Evolutionary conservation across 192 early-diverging fungal species (phyloP), one percentile per base, ranked within the genome.

Genomic region (Thoreauomyces humboldtii): DNA sequence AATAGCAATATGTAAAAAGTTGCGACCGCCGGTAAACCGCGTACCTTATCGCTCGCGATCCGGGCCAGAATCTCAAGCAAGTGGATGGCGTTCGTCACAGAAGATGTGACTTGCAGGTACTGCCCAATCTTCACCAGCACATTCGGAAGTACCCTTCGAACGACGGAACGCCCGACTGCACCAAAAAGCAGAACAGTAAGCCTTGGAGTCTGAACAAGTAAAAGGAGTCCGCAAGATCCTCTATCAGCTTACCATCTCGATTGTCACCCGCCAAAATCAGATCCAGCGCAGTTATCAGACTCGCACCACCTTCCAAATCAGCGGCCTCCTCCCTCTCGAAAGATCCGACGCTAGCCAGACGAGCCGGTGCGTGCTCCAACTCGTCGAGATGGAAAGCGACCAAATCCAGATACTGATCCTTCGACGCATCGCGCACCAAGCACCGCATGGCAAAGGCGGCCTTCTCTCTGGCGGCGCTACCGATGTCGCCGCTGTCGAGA

Each of bases 41-140:
- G 2, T 19, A 58, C 31, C 53, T 62, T 69, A 35, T 69, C 67
- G 29, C 42, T 35, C 4, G 31, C 35, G 0, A 42, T 3, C 2
- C 28, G n/a, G 1, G 58, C 44, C 14, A 69, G 34, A 37, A 69
- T 19, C 15, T 34, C 48, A 15, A 69, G 51, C 11, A 61, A 43
- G 19, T 52, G 59, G 9, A 53, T n/a, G 15, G 28, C 36, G 29
- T 22, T n/a, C 11, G 25, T 34, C 6, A 62, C 5, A 19, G 58
- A 52, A 1, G 48, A 46, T 9, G 67, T 62, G 48, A 43, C 43
- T 27, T 54, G 58, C 19, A 61, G 31, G 5, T 62, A 35, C 35
- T 51, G 55, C 7, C 21, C 27, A 9, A 68, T 43, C 27, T 68
- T 59, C 4, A 60, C 57, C 2, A 60, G 5, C 24, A 68, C 17